Conservation (phyloP, 2,329 filamentous ascomycete species). For the Nigrograna mackinnonii region DNA sequence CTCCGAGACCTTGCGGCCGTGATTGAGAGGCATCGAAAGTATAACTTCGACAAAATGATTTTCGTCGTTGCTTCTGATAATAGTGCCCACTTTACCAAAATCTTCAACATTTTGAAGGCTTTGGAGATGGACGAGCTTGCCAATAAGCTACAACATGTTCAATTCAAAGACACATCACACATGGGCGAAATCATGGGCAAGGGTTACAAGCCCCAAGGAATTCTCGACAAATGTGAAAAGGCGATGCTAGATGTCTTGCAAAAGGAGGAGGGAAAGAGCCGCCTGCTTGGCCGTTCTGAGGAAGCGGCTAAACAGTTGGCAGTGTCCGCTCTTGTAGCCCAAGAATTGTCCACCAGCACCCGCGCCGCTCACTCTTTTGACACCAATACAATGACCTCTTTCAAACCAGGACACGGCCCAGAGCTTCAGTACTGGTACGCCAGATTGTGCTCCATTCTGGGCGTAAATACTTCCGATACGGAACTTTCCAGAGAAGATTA, state of each 20-base stretch:
- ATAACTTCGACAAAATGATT: slow-evolving; percentile 76
- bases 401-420: slow-evolving; percentile 31
- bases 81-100: slow-evolving; percentile 72
- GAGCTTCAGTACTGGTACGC: slow-evolving; percentile 35
- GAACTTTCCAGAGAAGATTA: slow-evolving; percentile 26
- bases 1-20: slow-evolving; percentile 79
- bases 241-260: slow-evolving; percentile 18
- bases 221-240: slow-evolving; percentile 55
- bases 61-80: slow-evolving; percentile 77
- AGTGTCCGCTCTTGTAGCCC: slow-evolving; percentile 26
- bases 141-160: slow-evolving; percentile 72
- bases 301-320: slow-evolving; percentile 16
- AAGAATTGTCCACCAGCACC: slow-evolving; percentile 30
- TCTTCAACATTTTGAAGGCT: slow-evolving; percentile 77
- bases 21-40: slow-evolving; percentile 64
- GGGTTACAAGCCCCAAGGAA: slow-evolving; percentile 71
- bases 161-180: slow-evolving; percentile 69
- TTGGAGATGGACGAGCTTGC: slow-evolving; percentile 71
- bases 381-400: slow-evolving; percentile 22
- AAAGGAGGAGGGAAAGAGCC: slow-evolving; percentile 20
- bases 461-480: slow-evolving; percentile 6
- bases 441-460: slow-evolving; percentile 20
- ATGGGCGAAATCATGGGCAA: slow-evolving; percentile 50
- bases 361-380: slow-evolving; percentile 28
- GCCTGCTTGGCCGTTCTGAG: slow-evolving; percentile 17